Percentiles rank a stretch among this genome's conserved stretches.
Evolutionary conservation across 805 yeast genomes (phyloP).

Genomic region (Crinitomyces ghanaensis): DNA sequence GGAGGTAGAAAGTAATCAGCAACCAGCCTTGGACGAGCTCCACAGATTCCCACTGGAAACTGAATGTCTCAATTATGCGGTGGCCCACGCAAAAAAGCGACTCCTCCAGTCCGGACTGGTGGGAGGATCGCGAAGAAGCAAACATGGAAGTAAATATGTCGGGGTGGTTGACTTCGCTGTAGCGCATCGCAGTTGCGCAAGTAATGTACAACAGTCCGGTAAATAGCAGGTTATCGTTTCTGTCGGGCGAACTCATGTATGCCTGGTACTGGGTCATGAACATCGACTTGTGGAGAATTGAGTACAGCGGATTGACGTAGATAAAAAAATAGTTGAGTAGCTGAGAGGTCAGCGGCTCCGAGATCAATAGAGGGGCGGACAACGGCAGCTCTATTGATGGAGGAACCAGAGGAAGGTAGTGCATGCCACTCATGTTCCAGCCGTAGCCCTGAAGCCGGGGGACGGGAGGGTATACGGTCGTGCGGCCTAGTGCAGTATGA

Average conservation of each 20-base stretch:
- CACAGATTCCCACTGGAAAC: conserved; percentile 42
- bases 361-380: conserved; percentile 3
- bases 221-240: conserved; percentile 30
- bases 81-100: conserved; percentile 32
- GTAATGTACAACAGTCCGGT: conserved; percentile 40
- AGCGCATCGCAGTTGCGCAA: conserved; percentile 40
- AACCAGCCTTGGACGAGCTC: conserved; percentile 43
- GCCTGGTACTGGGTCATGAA: conserved; percentile 39
- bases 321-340: conserved; percentile 33
- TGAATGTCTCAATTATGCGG: conserved; percentile 29
- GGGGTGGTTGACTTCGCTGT: conserved; percentile 30
- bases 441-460: conserved; percentile 54
- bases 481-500: no score
- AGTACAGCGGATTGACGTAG: conserved; percentile 42
- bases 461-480: no score
- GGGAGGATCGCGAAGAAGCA: no score
- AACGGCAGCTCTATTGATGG: no score
- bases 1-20: conserved; percentile 33
- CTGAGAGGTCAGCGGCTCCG: conserved; percentile 15
- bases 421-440: conserved; percentile 54
- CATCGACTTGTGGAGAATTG: conserved; percentile 42
- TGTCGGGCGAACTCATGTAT: conserved; percentile 18
- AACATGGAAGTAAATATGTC: no score
- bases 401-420: conserved; percentile 31
- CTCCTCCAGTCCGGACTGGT: conserved; percentile 29